Conservation (phyloP, 768 basidiomycete genomes). For the Sporobolomyces roseus region DNA sequence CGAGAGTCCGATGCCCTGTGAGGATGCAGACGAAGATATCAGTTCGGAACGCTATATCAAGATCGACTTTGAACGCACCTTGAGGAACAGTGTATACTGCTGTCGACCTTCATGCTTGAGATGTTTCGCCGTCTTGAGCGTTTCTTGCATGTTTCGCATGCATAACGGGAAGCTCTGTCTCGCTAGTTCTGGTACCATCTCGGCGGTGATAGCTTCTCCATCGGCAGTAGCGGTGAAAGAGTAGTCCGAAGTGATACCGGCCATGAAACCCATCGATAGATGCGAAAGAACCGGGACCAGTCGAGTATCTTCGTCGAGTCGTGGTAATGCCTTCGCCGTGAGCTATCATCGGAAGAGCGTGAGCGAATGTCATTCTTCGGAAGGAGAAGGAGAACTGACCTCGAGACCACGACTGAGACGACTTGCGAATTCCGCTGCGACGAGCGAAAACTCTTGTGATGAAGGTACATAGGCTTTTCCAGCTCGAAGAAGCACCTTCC, state of each 20-base stretch:
- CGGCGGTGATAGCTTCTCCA: slow-evolving; percentile 73
- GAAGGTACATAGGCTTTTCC: slow-evolving; percentile 92
- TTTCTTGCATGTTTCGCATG: slow-evolving; percentile 85
- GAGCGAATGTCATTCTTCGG: neutral
- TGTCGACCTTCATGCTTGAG: slow-evolving; percentile 87
- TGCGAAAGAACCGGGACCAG: slow-evolving; percentile 83
- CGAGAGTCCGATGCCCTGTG: slow-evolving; percentile 83
- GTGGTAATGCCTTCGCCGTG: slow-evolving; percentile 79
- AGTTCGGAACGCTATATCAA: neutral
- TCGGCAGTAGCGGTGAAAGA: slow-evolving; percentile 56
- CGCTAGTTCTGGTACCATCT: slow-evolving; percentile 86
- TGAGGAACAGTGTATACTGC: slow-evolving; percentile 89
- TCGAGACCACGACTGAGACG: slow-evolving; percentile 70
- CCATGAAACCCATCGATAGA: slow-evolving; percentile 86
- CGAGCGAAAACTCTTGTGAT: slow-evolving; percentile 57
- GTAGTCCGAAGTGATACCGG: slow-evolving; percentile 84
- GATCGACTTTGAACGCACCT: slow-evolving; percentile 56
- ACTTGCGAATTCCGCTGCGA: slow-evolving; percentile 77
- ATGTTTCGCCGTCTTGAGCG: slow-evolving; percentile 69
- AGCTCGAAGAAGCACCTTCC: slow-evolving; percentile 68
- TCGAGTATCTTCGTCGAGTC: slow-evolving; percentile 90
- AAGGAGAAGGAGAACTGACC: slow-evolving; percentile 50
- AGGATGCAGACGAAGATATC: too few relatives aligned
- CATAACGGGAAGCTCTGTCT: slow-evolving; percentile 89
- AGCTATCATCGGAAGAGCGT: slow-evolving; percentile 53